These are phyloP conservation scores for Psilocybe sp. DNA, from an alignment of 768 basidiomycete species.

Conservation along the genomic window DNA sequence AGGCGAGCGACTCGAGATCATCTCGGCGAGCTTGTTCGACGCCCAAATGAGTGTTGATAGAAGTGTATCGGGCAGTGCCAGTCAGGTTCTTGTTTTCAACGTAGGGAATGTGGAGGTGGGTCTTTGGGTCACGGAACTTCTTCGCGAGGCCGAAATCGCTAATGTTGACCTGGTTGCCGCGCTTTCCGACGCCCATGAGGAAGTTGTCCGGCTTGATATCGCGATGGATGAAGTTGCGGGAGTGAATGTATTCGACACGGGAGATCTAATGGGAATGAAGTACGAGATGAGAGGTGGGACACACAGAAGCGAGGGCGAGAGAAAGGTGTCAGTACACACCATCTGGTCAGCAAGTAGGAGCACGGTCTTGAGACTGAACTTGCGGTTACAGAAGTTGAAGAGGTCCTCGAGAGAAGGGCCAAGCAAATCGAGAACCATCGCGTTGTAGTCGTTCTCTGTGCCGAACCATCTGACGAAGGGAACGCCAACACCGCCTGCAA, in stretches of 20 bases:
- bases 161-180: conserved; percentile 95
- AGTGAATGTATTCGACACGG: conserved; percentile 93
- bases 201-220: conserved; percentile 99
- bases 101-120: conserved; percentile 96
- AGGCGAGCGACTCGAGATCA: conserved; percentile 93
- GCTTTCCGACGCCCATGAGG: conserved; percentile 96
- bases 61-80: conserved; percentile 61
- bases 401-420: conserved; percentile 84
- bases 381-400: conserved; percentile 90
- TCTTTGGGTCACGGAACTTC: conserved; percentile 98
- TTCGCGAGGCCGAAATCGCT: conserved; percentile 97
- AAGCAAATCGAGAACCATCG: conserved; percentile 93
- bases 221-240: conserved; percentile 91
- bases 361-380: conserved; percentile 92
- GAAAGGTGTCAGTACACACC: conserved; percentile 68
- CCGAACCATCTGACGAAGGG: conserved; percentile 92
- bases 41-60: background rate
- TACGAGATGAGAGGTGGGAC: background rate
- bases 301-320: too few species aligned
- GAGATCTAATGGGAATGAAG: background rate
- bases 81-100: conserved; percentile 98
- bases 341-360: conserved; percentile 93
- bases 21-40: conserved; percentile 69
- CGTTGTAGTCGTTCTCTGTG: conserved; percentile 94
- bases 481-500: conserved; percentile 93